A percentile compares a stretch with the other conserved stretches of the same genome.
phyloP scores from a whole-genome alignment of 257 asterid species.

The Paraleonurus japonicus region DNA sequence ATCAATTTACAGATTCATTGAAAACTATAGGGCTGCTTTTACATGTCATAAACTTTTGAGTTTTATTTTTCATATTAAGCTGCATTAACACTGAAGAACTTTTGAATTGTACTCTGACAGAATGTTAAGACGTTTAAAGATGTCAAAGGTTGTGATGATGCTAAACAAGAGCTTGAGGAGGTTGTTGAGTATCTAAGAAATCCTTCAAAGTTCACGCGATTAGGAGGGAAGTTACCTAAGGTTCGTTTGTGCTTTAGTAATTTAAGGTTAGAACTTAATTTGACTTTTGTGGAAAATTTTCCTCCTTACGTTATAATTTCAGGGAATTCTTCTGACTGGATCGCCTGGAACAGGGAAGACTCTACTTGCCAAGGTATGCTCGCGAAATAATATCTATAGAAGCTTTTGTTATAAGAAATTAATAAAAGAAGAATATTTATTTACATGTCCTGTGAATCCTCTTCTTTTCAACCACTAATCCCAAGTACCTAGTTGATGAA shows the following conservation, averaged over 20 bases:
- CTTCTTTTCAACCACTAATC: constrained; percentile 4
- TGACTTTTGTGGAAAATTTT: constrained; percentile 14
- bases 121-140: constrained; percentile 97
- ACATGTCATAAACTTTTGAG: not conserved
- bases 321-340: constrained; percentile 99
- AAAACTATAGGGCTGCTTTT: not conserved
- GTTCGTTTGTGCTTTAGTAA: constrained; percentile 52
- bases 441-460: not conserved
- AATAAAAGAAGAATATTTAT: not conserved
- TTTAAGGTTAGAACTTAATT: not conserved
- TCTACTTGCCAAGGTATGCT: constrained; percentile 83
- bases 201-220: constrained; percentile 89
- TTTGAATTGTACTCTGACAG: constrained; percentile 45
- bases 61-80: not conserved
- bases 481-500: constrained; percentile 7
- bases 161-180: constrained; percentile 99
- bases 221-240: constrained; percentile 98
- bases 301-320: constrained; percentile 28
- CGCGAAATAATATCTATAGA: not conserved
- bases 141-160: constrained; percentile 99
- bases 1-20: not conserved
- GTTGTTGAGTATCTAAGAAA: constrained; percentile 94
- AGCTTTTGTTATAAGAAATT: not conserved
- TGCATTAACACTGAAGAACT: constrained; percentile 6
- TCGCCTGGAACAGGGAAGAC: constrained; percentile 99